phyloP scores from a whole-genome alignment of 257 asterid genomes.

The Rauvolfia tetraphylla region DNA sequence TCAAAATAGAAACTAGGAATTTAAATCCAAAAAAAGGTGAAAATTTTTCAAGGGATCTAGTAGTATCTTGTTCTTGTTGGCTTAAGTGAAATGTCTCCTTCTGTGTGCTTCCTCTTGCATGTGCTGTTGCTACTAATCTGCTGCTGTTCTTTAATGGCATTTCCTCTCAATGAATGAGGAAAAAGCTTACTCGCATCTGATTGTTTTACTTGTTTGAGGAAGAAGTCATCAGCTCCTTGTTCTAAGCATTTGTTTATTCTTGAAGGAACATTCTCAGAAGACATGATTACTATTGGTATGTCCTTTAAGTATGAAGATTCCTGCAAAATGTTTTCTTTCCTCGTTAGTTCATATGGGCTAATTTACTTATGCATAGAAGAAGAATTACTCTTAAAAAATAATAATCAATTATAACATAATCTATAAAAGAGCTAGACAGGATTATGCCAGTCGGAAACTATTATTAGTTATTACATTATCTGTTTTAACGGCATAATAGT shows the following conservation, averaged over 20 bases:
- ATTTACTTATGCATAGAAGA: too few relatives aligned
- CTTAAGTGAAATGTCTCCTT: background rate
- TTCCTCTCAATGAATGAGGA: conserved; percentile 60
- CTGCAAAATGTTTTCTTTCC: background rate
- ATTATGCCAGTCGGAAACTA: too few relatives aligned
- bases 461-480: too few relatives aligned
- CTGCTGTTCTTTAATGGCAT: background rate
- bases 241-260: conserved; percentile 83
- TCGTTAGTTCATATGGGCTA: background rate
- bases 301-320: conserved; percentile 56
- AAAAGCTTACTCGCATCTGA: conserved; percentile 69
- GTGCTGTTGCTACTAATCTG: background rate
- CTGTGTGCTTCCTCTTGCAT: background rate
- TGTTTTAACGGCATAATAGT: too few relatives aligned
- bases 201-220: conserved; percentile 71
- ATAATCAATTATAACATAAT: too few relatives aligned
- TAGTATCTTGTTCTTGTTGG: background rate
- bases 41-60: background rate
- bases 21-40: background rate
- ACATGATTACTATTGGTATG: conserved; percentile 87
- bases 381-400: too few relatives aligned
- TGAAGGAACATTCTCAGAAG: conserved; percentile 81
- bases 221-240: conserved; percentile 81
- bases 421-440: too few relatives aligned
- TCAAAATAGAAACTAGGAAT: too few relatives aligned